These are phyloP conservation scores for Ceratocystis colombiana DNA, from an alignment of 2,329 filamentous ascomycete genomes.

Conservation along the genomic window DNA sequence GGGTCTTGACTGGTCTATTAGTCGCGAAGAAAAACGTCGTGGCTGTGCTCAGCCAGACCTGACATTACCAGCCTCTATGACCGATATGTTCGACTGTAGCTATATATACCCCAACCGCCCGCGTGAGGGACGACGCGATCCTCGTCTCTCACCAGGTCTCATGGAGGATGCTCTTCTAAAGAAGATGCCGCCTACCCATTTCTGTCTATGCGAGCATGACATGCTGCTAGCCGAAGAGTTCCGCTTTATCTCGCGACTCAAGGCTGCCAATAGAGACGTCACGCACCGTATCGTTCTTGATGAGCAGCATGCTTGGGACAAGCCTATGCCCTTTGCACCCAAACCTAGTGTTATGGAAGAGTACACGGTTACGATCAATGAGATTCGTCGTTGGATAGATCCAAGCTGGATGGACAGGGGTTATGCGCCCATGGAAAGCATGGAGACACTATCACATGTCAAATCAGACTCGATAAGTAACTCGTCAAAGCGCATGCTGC, in stretches of 20 bases:
- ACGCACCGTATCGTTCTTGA: slow-evolving; percentile 38
- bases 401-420: slow-evolving; percentile 28
- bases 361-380: slow-evolving; percentile 37
- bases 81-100: slow-evolving; percentile 52
- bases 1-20: slow-evolving; percentile 50
- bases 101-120: slow-evolving; percentile 48
- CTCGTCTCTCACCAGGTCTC: slow-evolving; percentile 48
- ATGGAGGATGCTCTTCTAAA: slow-evolving; percentile 45
- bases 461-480: neutral
- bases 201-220: slow-evolving; percentile 55
- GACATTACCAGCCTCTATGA: slow-evolving; percentile 48
- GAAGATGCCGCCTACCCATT: slow-evolving; percentile 44
- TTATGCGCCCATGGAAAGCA: slow-evolving; percentile 11
- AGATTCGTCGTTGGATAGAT: slow-evolving; percentile 37
- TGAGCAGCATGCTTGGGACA: slow-evolving; percentile 43
- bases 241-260: slow-evolving; percentile 50
- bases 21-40: slow-evolving; percentile 46
- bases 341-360: slow-evolving; percentile 40
- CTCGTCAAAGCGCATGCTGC: slow-evolving; percentile 12
- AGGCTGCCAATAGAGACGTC: slow-evolving; percentile 31
- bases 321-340: slow-evolving; percentile 37
- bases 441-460: slow-evolving; percentile 8
- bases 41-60: slow-evolving; percentile 46
- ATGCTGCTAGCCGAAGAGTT: slow-evolving; percentile 54
- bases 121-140: slow-evolving; percentile 40